phyloP scores from a whole-genome alignment of 805 yeast species.

The Sugiyamaella qingdaonensis region DNA sequence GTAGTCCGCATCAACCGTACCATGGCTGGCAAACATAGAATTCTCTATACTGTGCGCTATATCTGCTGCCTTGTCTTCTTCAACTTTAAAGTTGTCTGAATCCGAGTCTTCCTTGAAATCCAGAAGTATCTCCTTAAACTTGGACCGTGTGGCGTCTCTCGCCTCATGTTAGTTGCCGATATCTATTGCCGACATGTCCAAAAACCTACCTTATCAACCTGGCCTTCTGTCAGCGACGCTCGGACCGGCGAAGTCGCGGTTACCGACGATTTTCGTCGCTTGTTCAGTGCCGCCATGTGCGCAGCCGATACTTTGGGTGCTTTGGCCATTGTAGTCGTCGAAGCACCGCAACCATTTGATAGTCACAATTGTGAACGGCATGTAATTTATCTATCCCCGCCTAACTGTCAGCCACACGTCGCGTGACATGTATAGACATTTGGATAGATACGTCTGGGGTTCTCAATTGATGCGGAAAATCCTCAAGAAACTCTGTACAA shows the following conservation, averaged over 20 bases:
- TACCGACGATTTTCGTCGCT: slow-evolving; percentile 5
- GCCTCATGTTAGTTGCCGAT: slow-evolving; percentile 10
- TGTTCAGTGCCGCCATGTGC: slow-evolving; percentile 6
- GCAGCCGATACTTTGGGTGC: slow-evolving; percentile 1
- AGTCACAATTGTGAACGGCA: neutral
- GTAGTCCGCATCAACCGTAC: slow-evolving; percentile 23
- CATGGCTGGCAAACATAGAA: slow-evolving; percentile 20
- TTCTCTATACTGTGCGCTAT: slow-evolving; percentile 27
- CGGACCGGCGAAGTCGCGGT: neutral
- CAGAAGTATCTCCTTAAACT: slow-evolving; percentile 10
- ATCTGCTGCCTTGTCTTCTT: slow-evolving; percentile 1
- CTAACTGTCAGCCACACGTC: no score
- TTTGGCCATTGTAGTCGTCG: neutral
- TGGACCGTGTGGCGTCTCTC: slow-evolving; percentile 12
- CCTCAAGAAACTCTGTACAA: no score
- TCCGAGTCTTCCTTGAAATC: neutral
- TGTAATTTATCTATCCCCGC: no score
- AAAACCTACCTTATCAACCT: slow-evolving; percentile 16
- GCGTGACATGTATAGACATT: no score
- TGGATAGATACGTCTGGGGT: neutral
- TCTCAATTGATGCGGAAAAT: neutral
- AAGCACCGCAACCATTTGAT: neutral
- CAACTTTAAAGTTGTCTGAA: neutral
- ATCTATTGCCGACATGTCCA: neutral
- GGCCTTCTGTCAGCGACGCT: slow-evolving; percentile 6